Evolutionary conservation across 148 eudicot genomes (phyloP), one percentile per base, ranked within the genome.

Genomic region (Limonium bicolor): DNA sequence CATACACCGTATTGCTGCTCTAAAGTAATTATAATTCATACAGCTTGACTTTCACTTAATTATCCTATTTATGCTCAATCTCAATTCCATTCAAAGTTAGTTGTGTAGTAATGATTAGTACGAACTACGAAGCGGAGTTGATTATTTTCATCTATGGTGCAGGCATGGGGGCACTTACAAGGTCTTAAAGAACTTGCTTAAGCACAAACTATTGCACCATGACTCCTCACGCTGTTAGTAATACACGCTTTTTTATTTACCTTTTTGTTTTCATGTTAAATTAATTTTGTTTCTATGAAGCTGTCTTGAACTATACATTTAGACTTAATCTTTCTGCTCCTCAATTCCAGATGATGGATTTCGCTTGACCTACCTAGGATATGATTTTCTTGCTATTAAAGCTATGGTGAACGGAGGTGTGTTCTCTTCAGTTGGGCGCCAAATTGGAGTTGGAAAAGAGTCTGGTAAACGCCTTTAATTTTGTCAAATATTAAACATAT

Each of bases 81-180:
- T n/a, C n/a, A n/a, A n/a, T n/a, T n/a, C n/a, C n/a, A n/a, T n/a
- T n/a, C n/a, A n/a, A n/a, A n/a, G n/a, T n/a, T n/a, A n/a, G n/a
- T n/a, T n/a, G n/a, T n/a, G n/a, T n/a, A n/a, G n/a, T n/a, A n/a
- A n/a, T n/a, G n/a, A n/a, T n/a, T n/a, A n/a, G n/a, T n/a, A n/a
- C n/a, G n/a, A n/a, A n/a, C n/a, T n/a, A n/a, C n/a, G n/a, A n/a
- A n/a, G n/a, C n/a, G n/a, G n/a, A n/a, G n/a, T n/a, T n/a, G n/a
- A n/a, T n/a, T 55, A 13, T 18, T 6, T 51, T 4, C 30, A 8
- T 36, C 7, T 5, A 20, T 46, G 20, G 15, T 10, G 13, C 41
- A 85, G 99, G 69, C 95, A 78, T 61, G 99, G 99, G 23, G 99
- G 94, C 13, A 71, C 94, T 2, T 92, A 85, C 52, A 92, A 92